Evolutionary conservation across 306 rosid genomes (phyloP), one percentile per base, ranked within the genome.

Genomic region (Vigna radiata): DNA sequence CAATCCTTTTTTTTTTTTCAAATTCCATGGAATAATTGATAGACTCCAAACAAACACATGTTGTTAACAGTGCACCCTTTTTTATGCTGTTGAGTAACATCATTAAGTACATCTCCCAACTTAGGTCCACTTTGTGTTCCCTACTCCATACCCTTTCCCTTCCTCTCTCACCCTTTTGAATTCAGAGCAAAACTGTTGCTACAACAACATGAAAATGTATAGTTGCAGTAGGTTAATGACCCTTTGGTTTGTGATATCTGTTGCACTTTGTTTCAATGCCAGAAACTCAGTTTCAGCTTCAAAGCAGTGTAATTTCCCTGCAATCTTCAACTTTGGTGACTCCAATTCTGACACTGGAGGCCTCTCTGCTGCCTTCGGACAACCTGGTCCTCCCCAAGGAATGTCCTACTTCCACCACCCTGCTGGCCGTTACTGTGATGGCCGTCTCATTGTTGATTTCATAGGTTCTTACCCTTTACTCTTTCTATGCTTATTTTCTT

Each of bases 311-410:
- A 17, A 90, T 11, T 94, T 91, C 49, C 91, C 93, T 4, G 98
- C 94, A 5, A 77, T 94, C n/a, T 91, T 88, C 85, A 94, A 91
- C 88, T 94, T 90, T 14, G 98, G 98, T 2, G 93, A 94, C 79
- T 91, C 97, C 1, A 94, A 94, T 81, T 94, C 98, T 15, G 97
- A 91, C 90, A 94, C 98, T 0, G 98, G 98, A 8, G 97, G 98
- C 29, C 87, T 94, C 33, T 90, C 98, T 18, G 97, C 98, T 6
- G 91, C 90, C 5, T 91, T 91, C 68, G 98, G 98, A 49, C 98
- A 94, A 78, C 79, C 91, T 16, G 86, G 88, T 4, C 80, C 63
- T 23, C 96, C 96, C 13, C 79, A 75, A 8, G 96, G 94, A 39
- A 78, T 66, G 67, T 82, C 93, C 52, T 87, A 39, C 81, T 91